Evolutionary conservation across 75 land plant species (phyloP).

Genomic region (Sequoia sempervirens): DNA sequence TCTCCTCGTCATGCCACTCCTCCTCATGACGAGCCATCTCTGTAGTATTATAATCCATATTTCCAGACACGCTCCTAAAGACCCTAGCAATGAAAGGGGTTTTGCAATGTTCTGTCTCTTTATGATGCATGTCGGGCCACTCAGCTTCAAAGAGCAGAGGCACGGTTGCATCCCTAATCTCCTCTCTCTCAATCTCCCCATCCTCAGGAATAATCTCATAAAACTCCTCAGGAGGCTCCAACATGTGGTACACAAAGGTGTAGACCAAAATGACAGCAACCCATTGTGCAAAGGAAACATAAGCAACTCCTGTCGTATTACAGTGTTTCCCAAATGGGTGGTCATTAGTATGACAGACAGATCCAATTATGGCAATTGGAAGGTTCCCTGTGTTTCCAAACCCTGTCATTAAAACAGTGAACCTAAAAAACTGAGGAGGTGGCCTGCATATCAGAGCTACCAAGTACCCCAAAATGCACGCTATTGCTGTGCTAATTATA

Average conservation of each 20-base stretch:
- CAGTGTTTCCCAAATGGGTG: slow-evolving; percentile 72
- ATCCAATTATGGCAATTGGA: slow-evolving; percentile 68
- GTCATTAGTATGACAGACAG: slow-evolving; percentile 55
- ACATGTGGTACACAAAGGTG: slow-evolving; percentile 84
- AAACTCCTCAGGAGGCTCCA: slow-evolving; percentile 76
- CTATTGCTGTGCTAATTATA: slow-evolving; percentile 47
- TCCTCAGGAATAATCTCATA: slow-evolving; percentile 64
- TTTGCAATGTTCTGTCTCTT: slow-evolving; percentile 62
- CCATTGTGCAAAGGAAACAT: slow-evolving; percentile 92
- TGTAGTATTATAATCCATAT: slow-evolving; percentile 20
- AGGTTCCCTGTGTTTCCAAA: slow-evolving; percentile 93
- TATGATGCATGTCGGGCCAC: slow-evolving; percentile 83
- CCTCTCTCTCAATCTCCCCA: slow-evolving; percentile 18
- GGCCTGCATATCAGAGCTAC: slow-evolving; percentile 75
- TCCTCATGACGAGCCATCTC: slow-evolving; percentile 19
- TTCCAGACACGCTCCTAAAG: slow-evolving; percentile 42
- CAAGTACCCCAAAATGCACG: slow-evolving; percentile 59
- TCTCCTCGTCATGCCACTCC: slow-evolving; percentile 4
- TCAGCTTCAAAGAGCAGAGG: slow-evolving; percentile 75
- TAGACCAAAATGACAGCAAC: slow-evolving; percentile 81
- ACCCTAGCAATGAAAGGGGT: slow-evolving; percentile 71
- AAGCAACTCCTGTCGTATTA: slow-evolving; percentile 60
- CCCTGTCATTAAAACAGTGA: slow-evolving; percentile 76
- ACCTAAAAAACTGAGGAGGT: slow-evolving; percentile 71
- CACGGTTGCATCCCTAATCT: slow-evolving; percentile 19